Conservation (phyloP, 2,329 filamentous ascomycete species). For the Trichothecium sympodiale region DNA sequence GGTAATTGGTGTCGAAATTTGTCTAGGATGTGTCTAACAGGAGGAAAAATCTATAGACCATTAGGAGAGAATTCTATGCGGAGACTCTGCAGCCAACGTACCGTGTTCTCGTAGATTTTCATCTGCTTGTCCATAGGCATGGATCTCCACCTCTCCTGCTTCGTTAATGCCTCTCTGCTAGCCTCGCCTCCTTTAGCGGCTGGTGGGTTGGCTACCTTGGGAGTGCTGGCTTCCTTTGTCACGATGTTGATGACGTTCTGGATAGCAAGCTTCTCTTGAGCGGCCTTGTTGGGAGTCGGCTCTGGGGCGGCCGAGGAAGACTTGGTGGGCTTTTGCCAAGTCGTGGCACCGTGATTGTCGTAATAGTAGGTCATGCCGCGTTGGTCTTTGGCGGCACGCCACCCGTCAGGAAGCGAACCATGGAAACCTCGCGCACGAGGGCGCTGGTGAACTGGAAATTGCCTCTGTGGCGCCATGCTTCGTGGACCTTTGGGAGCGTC, state of each 20-base stretch:
- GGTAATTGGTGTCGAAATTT: slow-evolving; percentile 81
- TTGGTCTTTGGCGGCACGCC: slow-evolving; percentile 65
- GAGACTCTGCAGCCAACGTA: slow-evolving; percentile 32
- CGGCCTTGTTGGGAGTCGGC: slow-evolving; percentile 44
- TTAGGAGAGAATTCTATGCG: slow-evolving; percentile 4
- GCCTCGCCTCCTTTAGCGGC: slow-evolving; percentile 45
- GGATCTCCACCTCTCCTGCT: slow-evolving; percentile 60
- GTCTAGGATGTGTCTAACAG: slow-evolving; percentile 75
- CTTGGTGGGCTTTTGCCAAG: slow-evolving; percentile 68
- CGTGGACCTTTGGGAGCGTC: slow-evolving; percentile 47
- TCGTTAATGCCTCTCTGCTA: slow-evolving; percentile 36
- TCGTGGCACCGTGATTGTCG: slow-evolving; percentile 62
- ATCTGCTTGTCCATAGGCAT: slow-evolving; percentile 75
- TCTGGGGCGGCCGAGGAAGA: slow-evolving; percentile 45
- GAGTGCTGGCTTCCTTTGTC: slow-evolving; percentile 49
- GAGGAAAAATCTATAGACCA: slow-evolving; percentile 65
- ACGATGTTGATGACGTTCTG: slow-evolving; percentile 82
- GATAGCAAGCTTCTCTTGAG: slow-evolving; percentile 58
- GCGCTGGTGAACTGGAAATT: slow-evolving; percentile 34
- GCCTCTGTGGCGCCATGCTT: slow-evolving; percentile 47
- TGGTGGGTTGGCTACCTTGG: slow-evolving; percentile 29
- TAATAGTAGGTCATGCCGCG: slow-evolving; percentile 79
- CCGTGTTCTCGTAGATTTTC: slow-evolving; percentile 89
- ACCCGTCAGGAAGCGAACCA: slow-evolving; percentile 63
- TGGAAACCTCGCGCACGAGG: slow-evolving; percentile 44